Percentiles rank a stretch among this genome's conserved stretches.
Conservation (phyloP, 768 basidiomycete species). For the Agaricus blazei region DNA sequence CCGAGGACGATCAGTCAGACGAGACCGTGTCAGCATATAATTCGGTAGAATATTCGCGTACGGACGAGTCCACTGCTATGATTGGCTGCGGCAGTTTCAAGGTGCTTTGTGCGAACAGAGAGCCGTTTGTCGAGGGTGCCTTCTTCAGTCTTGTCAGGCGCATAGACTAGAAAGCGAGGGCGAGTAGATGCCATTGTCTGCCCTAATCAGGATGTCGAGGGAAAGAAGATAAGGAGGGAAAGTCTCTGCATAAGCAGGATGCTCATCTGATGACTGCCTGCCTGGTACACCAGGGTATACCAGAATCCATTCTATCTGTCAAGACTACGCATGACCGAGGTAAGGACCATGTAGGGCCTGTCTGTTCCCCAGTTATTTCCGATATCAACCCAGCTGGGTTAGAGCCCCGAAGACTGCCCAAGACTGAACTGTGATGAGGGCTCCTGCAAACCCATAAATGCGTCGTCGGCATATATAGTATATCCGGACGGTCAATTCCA, state of each 20-base stretch:
- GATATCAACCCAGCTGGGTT: too few species aligned
- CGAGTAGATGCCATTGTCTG: constrained; percentile 11
- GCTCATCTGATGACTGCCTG: too few species aligned
- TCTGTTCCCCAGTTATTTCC: too few species aligned
- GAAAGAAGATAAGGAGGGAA: background rate
- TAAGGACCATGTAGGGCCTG: too few species aligned
- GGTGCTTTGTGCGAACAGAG: constrained; percentile 48
- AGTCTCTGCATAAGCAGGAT: background rate
- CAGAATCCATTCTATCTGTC: too few species aligned
- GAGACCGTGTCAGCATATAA: background rate
- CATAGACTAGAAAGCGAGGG: constrained; percentile 46
- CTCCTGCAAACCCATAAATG: too few species aligned
- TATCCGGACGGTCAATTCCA: too few species aligned
- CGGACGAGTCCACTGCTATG: constrained; percentile 45
- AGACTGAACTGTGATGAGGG: too few species aligned
- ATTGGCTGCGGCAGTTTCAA: constrained; percentile 36
- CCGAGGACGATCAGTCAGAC: background rate
- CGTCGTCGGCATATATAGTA: too few species aligned
- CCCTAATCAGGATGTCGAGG: background rate
- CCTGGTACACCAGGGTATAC: too few species aligned
- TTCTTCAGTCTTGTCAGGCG: constrained; percentile 59
- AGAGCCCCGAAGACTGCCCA: too few species aligned
- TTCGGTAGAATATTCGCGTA: constrained; percentile 23
- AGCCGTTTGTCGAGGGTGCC: constrained; percentile 54
- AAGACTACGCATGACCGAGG: too few species aligned